Percentiles rank a stretch among this genome's conserved stretches.
Evolutionary conservation across 441 rosid genomes (phyloP).

Genomic region (Adansonia grandidieri): DNA sequence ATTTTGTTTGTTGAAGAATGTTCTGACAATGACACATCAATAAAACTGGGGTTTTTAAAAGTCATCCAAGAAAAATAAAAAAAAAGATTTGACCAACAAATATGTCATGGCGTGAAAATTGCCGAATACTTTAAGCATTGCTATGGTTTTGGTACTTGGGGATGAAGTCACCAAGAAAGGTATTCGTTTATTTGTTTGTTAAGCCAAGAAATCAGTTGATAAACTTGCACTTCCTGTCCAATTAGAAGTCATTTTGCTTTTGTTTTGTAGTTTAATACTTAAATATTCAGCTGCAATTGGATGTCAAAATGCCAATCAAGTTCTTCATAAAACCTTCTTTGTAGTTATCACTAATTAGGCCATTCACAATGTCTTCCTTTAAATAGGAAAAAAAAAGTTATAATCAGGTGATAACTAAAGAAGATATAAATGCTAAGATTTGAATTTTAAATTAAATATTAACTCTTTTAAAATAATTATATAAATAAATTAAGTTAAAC

Average conservation of each 20-base stretch:
- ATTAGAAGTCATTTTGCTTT: not conserved
- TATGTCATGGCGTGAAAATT: constrained; percentile 3
- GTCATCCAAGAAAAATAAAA: not conserved
- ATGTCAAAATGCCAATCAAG: not conserved
- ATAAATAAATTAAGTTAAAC: no score
- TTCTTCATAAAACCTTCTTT: not conserved
- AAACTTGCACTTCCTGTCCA: constrained; percentile 11
- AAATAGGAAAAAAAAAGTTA: no score
- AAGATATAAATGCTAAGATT: no score
- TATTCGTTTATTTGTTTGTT: not conserved
- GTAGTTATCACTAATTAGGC: not conserved
- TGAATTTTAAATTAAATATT: no score
- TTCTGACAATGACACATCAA: not conserved
- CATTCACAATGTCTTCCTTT: not conserved
- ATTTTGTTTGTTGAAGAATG: constrained; percentile 2
- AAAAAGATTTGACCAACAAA: not conserved
- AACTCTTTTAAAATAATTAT: no score
- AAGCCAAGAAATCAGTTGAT: constrained; percentile 3
- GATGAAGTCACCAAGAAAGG: not conserved
- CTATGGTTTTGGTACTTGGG: not conserved
- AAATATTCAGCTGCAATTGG: not conserved
- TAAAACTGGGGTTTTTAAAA: not conserved
- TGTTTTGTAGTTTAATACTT: not conserved
- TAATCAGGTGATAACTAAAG: no score
- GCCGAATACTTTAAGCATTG: constrained; percentile 1